Percentiles rank a stretch among this genome's conserved stretches.
phyloP scores from a whole-genome alignment of 2,329 filamentous ascomycete genomes.

The Fusarium staphyleae region DNA sequence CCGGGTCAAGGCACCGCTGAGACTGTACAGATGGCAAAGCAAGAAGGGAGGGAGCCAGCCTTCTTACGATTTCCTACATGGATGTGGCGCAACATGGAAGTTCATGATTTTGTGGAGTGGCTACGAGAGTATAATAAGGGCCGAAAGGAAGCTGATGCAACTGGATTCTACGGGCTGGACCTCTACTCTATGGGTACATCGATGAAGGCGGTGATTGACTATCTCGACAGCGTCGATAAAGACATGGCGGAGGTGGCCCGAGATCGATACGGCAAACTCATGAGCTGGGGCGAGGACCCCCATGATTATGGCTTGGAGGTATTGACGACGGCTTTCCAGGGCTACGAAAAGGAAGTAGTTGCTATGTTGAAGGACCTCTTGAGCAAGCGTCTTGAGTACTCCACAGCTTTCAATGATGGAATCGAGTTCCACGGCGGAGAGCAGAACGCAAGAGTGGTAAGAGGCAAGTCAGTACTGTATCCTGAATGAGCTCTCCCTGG shows the following conservation, averaged over 20 bases:
- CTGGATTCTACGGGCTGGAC: conserved; percentile 20
- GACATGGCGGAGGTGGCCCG: conserved; percentile 26
- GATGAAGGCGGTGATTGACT: conserved; percentile 23
- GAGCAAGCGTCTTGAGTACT: conserved; percentile 17
- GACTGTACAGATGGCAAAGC: conserved; percentile 12
- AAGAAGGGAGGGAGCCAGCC: conserved; percentile 13
- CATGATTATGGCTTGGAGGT: conserved; percentile 28
- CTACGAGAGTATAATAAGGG: conserved; percentile 19
- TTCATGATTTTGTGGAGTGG: conserved; percentile 27
- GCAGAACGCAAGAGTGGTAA: conserved; percentile 26
- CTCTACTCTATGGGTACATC: conserved; percentile 27
- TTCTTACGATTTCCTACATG: conserved; percentile 23
- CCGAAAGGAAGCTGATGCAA: conserved; percentile 1
- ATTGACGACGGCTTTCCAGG: conserved; percentile 17
- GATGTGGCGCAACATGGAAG: conserved; percentile 32
- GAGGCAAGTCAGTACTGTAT: background rate
- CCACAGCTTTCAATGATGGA: conserved; percentile 2
- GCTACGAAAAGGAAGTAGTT: conserved; percentile 17
- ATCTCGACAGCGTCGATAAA: conserved; percentile 23
- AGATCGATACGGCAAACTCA: conserved; percentile 12
- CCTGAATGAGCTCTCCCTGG: no score
- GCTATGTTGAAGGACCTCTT: conserved; percentile 17
- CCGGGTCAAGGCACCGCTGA: conserved; percentile 13
- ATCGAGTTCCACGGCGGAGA: conserved; percentile 22
- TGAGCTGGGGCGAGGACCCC: conserved; percentile 21